Evolutionary conservation across 2,329 filamentous ascomycete species (phyloP).

Genomic region (Sarocladiaceae sp.): DNA sequence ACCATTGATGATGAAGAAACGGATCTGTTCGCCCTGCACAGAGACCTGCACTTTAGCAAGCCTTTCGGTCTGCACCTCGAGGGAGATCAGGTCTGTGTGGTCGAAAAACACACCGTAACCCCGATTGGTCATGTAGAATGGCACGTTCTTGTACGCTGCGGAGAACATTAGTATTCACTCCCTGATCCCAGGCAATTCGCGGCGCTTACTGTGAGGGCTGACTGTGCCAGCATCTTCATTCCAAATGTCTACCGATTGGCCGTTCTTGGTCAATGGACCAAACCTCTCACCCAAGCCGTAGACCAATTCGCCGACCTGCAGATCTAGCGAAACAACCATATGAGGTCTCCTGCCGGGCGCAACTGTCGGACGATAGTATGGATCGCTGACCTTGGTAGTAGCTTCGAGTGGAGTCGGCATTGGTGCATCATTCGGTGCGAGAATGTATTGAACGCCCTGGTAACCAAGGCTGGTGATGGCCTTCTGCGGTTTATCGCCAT

Average conservation of each 20-base stretch:
- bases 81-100: constrained; percentile 62
- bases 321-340: constrained; percentile 52
- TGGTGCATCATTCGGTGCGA: neutral
- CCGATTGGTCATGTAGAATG: constrained; percentile 66
- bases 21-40: constrained; percentile 64
- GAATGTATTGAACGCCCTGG: constrained; percentile 24
- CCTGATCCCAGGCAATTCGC: neutral
- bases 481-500: constrained; percentile 15
- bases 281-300: constrained; percentile 75
- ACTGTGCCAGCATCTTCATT: constrained; percentile 62
- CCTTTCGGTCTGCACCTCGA: constrained; percentile 73
- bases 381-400: constrained; percentile 19
- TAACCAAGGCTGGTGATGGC: constrained; percentile 33
- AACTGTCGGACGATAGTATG: constrained; percentile 26
- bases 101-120: constrained; percentile 77
- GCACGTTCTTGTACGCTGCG: constrained; percentile 64
- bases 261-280: constrained; percentile 72
- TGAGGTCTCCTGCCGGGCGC: constrained; percentile 44
- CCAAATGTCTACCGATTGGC: constrained; percentile 64
- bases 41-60: constrained; percentile 66
- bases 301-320: constrained; percentile 60
- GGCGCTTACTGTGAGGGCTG: constrained; percentile 46
- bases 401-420: constrained; percentile 5
- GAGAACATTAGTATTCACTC: neutral
- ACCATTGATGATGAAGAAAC: constrained; percentile 72